These are phyloP conservation scores for Allium cepa DNA, from an alignment of 106 monocot species.

Conservation along the genomic window DNA sequence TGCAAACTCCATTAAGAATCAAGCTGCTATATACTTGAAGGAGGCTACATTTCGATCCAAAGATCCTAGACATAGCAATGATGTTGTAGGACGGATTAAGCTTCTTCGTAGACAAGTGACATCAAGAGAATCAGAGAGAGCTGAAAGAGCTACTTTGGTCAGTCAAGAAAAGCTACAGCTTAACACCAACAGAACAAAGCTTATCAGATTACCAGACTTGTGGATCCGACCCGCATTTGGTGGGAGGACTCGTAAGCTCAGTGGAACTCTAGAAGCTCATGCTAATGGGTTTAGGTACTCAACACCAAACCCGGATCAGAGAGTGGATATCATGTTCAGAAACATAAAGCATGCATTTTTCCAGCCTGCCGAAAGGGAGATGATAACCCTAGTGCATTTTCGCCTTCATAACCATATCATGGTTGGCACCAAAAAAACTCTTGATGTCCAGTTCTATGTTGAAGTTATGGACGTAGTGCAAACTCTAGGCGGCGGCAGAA, in stretches of 20 bases:
- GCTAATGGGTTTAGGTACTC: conserved; percentile 67
- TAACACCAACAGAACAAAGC: conserved; percentile 52
- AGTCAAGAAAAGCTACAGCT: conserved; percentile 92
- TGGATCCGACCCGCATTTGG: conserved; percentile 87
- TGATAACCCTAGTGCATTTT: conserved; percentile 91
- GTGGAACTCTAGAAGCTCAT: conserved; percentile 81
- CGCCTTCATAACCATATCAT: conserved; percentile 98
- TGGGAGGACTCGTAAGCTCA: conserved; percentile 81
- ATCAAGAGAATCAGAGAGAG: conserved; percentile 93
- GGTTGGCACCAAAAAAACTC: conserved; percentile 95
- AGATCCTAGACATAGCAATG: conserved; percentile 81
- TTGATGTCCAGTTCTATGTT: conserved; percentile 94
- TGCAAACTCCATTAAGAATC: conserved; percentile 58
- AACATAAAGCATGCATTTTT: conserved; percentile 98
- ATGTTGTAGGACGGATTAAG: conserved; percentile 80
- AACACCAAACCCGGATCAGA: conserved; percentile 73
- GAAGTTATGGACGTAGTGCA: conserved; percentile 99
- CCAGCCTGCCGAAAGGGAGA: conserved; percentile 94
- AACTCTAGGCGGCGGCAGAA: conserved; percentile 73
- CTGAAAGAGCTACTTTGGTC: conserved; percentile 91
- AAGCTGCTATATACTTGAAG: conserved; percentile 73
- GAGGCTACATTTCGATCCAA: conserved; percentile 86
- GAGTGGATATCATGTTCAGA: conserved; percentile 79
- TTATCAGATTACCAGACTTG: conserved; percentile 58
- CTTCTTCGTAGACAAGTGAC: conserved; percentile 77